Evolutionary conservation across 306 rosid species (phyloP).

Genomic region (Pueraria montana): DNA sequence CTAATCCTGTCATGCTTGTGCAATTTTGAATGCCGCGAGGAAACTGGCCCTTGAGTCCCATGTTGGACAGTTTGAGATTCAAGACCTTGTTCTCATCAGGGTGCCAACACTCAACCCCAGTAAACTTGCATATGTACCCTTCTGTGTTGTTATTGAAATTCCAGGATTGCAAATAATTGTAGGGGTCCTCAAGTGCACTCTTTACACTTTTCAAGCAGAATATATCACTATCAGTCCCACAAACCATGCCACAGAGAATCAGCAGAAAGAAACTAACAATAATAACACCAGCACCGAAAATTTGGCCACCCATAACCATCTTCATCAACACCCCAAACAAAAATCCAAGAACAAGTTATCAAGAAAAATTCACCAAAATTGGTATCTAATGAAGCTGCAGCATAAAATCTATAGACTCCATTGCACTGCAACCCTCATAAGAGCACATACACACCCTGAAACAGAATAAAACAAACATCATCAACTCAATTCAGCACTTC

Average conservation of each 20-base stretch:
- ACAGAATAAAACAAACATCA: constrained; percentile 32
- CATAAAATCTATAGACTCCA: constrained; percentile 33
- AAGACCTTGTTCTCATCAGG: constrained; percentile 80
- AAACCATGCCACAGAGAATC: constrained; percentile 51
- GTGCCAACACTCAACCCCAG: constrained; percentile 92
- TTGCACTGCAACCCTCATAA: constrained; percentile 36
- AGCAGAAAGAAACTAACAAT: constrained; percentile 55
- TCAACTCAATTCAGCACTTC: constrained; percentile 47
- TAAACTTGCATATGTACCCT: constrained; percentile 80
- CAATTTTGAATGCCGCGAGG: constrained; percentile 72
- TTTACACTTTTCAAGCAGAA: constrained; percentile 69
- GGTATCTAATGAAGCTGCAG: constrained; percentile 33
- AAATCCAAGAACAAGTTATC: constrained; percentile 33
- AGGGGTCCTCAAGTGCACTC: constrained; percentile 62
- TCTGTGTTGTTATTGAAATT: constrained; percentile 68
- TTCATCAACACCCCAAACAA: constrained; percentile 25
- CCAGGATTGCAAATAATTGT: constrained; percentile 64
- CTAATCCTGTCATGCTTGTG: constrained; percentile 82
- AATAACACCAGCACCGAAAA: constrained; percentile 46
- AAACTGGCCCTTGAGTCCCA: constrained; percentile 87
- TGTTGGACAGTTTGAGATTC: constrained; percentile 70
- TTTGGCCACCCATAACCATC: constrained; percentile 54
- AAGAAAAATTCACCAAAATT: constrained; percentile 39
- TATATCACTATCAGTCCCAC: constrained; percentile 69
- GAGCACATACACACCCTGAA: constrained; percentile 41